Evolutionary conservation across 352 stramenopile genomes (phyloP).

Genomic region (Phytopythium chamaehyphon): DNA sequence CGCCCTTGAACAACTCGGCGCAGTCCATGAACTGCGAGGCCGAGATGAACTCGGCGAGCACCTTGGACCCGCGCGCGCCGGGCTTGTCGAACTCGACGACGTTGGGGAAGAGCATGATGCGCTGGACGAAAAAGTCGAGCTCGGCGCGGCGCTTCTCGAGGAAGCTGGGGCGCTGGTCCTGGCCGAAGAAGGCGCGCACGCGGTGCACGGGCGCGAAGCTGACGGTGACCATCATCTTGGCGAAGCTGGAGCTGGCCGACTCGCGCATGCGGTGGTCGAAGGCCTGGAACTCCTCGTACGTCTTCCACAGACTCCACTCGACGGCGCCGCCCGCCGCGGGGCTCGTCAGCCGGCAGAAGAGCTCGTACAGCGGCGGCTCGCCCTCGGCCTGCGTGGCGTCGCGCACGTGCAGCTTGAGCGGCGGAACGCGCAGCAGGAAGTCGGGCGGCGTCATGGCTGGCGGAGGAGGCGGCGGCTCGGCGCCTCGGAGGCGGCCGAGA

Average conservation of each 20-base stretch:
- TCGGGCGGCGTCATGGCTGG: slow-evolving; percentile 32
- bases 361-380: slow-evolving; percentile 51
- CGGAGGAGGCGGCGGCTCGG: too few relatives aligned
- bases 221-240: slow-evolving; percentile 84
- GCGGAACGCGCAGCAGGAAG: slow-evolving; percentile 36
- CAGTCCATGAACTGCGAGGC: slow-evolving; percentile 47
- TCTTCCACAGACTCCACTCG: slow-evolving; percentile 80
- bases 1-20: slow-evolving; percentile 16
- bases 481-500: too few relatives aligned
- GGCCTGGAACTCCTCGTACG: slow-evolving; percentile 74
- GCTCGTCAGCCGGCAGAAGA: slow-evolving; percentile 47
- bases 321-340: slow-evolving; percentile 35
- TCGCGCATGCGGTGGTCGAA: slow-evolving; percentile 65
- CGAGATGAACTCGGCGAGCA: slow-evolving; percentile 62
- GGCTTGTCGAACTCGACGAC: slow-evolving; percentile 54
- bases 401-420: slow-evolving; percentile 59
- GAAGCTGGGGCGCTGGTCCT: slow-evolving; percentile 63
- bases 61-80: slow-evolving; percentile 33
- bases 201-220: slow-evolving; percentile 64
- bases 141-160: slow-evolving; percentile 73
- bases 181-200: slow-evolving; percentile 71
- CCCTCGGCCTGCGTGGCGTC: slow-evolving; percentile 51
- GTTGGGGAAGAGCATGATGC: slow-evolving; percentile 72
- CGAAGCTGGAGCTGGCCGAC: slow-evolving; percentile 40
- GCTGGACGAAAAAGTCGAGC: slow-evolving; percentile 82